Evolutionary conservation across 2,329 filamentous ascomycete genomes (phyloP).

Genomic region (Scleromitrula shiraiana): DNA sequence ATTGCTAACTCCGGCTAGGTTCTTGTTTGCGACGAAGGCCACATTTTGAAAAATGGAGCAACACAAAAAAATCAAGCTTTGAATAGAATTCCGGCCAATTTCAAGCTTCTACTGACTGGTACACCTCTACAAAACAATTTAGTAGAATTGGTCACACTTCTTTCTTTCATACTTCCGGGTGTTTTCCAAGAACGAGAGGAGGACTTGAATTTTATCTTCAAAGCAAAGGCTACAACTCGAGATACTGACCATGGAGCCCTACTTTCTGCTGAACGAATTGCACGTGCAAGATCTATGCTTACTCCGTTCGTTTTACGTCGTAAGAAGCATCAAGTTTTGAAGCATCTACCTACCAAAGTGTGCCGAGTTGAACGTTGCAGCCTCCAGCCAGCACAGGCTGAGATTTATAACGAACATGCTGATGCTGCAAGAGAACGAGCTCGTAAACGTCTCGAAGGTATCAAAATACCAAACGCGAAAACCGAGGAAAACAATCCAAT

Average conservation of each 20-base stretch:
- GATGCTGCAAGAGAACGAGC: constrained; percentile 52
- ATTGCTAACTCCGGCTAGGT: constrained; percentile 21
- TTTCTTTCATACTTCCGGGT: constrained; percentile 87
- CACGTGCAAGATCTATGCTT: constrained; percentile 81
- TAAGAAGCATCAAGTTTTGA: constrained; percentile 88
- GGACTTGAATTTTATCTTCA: constrained; percentile 80
- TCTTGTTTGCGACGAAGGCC: constrained; percentile 83
- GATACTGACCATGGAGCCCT: constrained; percentile 75
- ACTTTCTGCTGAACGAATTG: constrained; percentile 78
- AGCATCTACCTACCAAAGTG: constrained; percentile 72
- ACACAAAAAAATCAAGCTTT: constrained; percentile 76
- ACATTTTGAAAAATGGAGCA: constrained; percentile 81
- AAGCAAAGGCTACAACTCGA: constrained; percentile 78
- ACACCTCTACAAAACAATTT: constrained; percentile 94
- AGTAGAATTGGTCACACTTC: constrained; percentile 79
- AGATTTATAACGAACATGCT: constrained; percentile 66
- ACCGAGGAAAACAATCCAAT: constrained; percentile 63
- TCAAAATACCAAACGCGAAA: constrained; percentile 37
- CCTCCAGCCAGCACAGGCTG: constrained; percentile 63
- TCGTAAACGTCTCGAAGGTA: constrained; percentile 46
- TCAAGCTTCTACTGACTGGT: constrained; percentile 79
- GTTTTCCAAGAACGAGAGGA: constrained; percentile 73
- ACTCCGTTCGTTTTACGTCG: constrained; percentile 91
- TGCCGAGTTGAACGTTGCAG: constrained; percentile 73
- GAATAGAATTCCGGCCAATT: constrained; percentile 68